Evolutionary conservation across 257 asterid genomes (phyloP), one percentile per base, ranked within the genome.

Genomic region (Gynochthodes officinalis): DNA sequence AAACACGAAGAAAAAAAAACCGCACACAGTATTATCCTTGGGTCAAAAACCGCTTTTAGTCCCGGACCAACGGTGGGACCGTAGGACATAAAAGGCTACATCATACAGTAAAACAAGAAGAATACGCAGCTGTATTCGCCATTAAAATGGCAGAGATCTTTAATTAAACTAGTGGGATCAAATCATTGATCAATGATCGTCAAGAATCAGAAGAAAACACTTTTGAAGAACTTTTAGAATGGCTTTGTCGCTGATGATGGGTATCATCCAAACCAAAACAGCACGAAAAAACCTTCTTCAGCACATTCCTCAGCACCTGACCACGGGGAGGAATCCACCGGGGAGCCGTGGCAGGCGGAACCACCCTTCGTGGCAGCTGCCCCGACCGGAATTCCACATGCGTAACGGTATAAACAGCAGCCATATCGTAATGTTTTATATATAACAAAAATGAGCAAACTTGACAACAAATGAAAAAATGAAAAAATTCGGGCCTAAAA

Each of bases 311-410:
- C 23, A 64, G 19, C 21, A 73, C 77, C 44, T 52, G 72, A 16
- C 77, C 72, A 18, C 77, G 67, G 13, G 4, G 33, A 35, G 77
- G 72, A 23, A 73, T 53, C 77, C 72, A 73, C 23, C 77, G 72
- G 3, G 77, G 66, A 11, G 72, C 72, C 11, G 64, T 49, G 37
- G 74, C 32, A 14, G 55, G 16, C 15, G 10, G 48, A 62, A 62
- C 48, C 54, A 7, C 23, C 55, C 8, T 13, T 42, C 28, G 62
- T 19, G 48, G 33, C 32, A 4, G 55, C 35, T n/a, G n/a, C n/a
- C n/a, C n/a, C n/a, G n/a, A n/a, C n/a, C 13, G 33, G 55, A 50
- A 14, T 63, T 52, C 46, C 1, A 18, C 27, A 18, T 2, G 23
- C 18, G 35, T 37, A 9, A 30, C 14, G 43, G 60, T 52, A 62